phyloP scores from a whole-genome alignment of 2,329 filamentous ascomycete genomes.

The Penicillium sp. region DNA sequence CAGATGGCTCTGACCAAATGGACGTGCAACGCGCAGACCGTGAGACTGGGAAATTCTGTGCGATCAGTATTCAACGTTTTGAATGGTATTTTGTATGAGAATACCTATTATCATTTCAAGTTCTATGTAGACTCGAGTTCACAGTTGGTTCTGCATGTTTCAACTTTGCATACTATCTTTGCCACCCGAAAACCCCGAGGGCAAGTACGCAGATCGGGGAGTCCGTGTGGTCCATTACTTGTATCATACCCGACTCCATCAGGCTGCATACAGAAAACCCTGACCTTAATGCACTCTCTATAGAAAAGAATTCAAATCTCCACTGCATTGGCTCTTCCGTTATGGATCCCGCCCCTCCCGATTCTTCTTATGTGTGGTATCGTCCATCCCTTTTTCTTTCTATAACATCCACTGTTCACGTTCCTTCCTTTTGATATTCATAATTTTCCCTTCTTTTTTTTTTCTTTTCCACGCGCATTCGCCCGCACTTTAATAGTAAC shows the following conservation, averaged over 20 bases:
- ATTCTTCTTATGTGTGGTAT: constrained; percentile 17
- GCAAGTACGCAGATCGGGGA: constrained; percentile 15
- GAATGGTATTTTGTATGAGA: background rate
- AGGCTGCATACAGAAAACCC: constrained; percentile 15
- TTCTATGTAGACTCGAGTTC: background rate
- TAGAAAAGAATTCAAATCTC: constrained; percentile 13
- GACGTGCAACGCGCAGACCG: constrained; percentile 23
- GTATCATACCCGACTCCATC: constrained; percentile 15
- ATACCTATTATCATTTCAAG: background rate
- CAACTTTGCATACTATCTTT: constrained; percentile 11
- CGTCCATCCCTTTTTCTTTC: constrained; percentile 15
- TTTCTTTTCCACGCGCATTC: constrained; percentile 33
- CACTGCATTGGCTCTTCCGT: constrained; percentile 16
- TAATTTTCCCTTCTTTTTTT: constrained; percentile 19
- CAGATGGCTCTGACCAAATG: constrained; percentile 23
- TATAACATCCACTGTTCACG: constrained; percentile 16
- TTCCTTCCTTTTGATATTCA: constrained; percentile 28
- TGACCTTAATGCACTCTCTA: constrained; percentile 4
- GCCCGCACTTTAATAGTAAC: constrained; percentile 34
- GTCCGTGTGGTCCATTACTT: constrained; percentile 14
- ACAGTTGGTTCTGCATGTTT: background rate
- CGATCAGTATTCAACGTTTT: constrained; percentile 8
- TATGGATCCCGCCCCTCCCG: constrained; percentile 14
- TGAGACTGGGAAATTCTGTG: constrained; percentile 18
- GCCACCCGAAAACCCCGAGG: constrained; percentile 8